Base-by-base conservation (phyloP, 805 yeast genomes). In the Starmerella khaoyaiensis region DNA sequence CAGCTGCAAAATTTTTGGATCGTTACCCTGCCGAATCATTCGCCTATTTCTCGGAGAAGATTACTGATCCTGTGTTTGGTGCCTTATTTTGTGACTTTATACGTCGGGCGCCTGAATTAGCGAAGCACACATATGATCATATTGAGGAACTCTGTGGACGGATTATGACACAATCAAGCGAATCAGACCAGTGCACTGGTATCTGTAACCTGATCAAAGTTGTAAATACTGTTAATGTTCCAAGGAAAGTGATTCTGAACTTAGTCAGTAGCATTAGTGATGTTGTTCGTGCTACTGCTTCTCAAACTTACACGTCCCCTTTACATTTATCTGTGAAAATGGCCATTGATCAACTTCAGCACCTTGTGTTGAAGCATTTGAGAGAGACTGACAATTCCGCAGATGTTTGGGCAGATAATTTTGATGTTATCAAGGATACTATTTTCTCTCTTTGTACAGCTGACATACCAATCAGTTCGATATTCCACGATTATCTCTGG, bases 1-100 rank as follows among this genome's bases (percentile, higher is more conserved):
- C 98, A 3, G 71, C 87, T 31, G 86, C 93, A 6, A 79, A 78
- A 54, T 90, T 79, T 52, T 62, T 90, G 58, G 74, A 84, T 56
- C 65, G 94, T 42, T 87, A 84, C 55, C 74, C 93, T 2, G 71
- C 68, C 18, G 79, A 86, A 46, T 69, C 93, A 4, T 64, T 74
- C 35, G 73, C 72, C 21, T 80, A 75, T 52, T 86, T 81, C 59
- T 62, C 70, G 23, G 71, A 70, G 21, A 75, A 78, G 51, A 69
- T 79, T 55, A 68, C 70, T 21, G 73, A 74, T 35, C 64, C 94
- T 38, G 61, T 65, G 51, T 67, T 65, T 51, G 93, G 79, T 45
- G 66, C 73, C 16, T 68, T 76, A 59, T 68, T 80, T 46, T 75
- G 80, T 0, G 75, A 73, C 40, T 73, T 83, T 49, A 71, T 77